Evolutionary conservation across 2,329 filamentous ascomycete genomes (phyloP).

Genomic region (Xylaria sp.): DNA sequence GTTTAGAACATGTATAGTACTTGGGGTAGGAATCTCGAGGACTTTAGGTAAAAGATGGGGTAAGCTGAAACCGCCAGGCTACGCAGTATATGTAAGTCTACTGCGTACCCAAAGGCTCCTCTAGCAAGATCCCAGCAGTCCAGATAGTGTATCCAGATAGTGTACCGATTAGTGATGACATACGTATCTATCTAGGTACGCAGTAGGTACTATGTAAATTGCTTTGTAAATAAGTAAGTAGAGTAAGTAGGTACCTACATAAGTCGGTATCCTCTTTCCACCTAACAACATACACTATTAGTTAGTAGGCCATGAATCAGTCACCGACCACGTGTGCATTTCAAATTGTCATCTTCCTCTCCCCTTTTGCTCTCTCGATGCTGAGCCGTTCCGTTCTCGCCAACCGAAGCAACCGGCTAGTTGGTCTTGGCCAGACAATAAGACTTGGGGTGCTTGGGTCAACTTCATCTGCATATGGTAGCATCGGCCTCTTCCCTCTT

Average conservation of each 20-base stretch:
- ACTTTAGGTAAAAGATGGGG: slow-evolving; percentile 27
- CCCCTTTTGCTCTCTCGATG: neutral
- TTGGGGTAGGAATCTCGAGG: slow-evolving; percentile 1
- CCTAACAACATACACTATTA: too few relatives aligned
- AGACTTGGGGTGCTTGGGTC: neutral
- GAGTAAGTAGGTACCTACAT: too few relatives aligned
- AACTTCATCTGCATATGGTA: neutral
- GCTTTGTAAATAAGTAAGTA: too few relatives aligned
- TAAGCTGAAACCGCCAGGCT: slow-evolving; percentile 16
- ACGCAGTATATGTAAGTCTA: too few relatives aligned
- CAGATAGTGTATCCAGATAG: neutral
- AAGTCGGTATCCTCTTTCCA: neutral
- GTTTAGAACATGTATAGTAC: neutral
- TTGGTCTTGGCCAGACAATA: neutral
- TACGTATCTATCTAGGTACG: too few relatives aligned
- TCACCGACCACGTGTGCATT: slow-evolving; percentile 9
- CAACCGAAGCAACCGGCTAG: neutral
- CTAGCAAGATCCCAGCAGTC: slow-evolving; percentile 20
- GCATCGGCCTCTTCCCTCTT: neutral
- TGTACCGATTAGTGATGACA: too few relatives aligned
- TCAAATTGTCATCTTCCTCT: slow-evolving; percentile 13
- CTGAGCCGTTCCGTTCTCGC: neutral
- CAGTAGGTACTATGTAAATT: too few relatives aligned
- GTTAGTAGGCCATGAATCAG: slow-evolving; percentile 17
- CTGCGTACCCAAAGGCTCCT: too few relatives aligned